These are phyloP conservation scores for Cyclotella atomus DNA, from an alignment of 108 stramenopile genomes.

Conservation along the genomic window DNA sequence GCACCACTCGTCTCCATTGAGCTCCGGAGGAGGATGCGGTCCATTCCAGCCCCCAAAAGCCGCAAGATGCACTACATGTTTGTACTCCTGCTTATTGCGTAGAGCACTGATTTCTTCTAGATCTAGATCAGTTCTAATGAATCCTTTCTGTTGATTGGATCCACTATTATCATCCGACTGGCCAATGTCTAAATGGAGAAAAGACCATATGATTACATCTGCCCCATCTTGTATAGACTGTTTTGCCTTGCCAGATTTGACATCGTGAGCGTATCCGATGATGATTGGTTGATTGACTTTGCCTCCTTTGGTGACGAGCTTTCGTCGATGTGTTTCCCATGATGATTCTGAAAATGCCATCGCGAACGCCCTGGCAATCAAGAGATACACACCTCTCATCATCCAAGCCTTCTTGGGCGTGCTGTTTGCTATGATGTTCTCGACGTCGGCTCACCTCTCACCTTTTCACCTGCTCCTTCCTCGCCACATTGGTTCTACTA, in stretches of 20 bases:
- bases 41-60: conserved; percentile 89
- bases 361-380: too few species aligned
- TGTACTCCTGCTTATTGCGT: conserved; percentile 43
- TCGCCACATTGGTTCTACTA: too few species aligned
- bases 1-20: conserved; percentile 55
- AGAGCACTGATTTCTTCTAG: conserved; percentile 38
- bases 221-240: conserved; percentile 64
- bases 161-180: not conserved
- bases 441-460: too few species aligned
- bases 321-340: conserved; percentile 5
- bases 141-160: not conserved
- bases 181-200: conserved; percentile 46
- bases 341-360: not conserved
- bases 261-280: conserved; percentile 49
- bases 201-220: conserved; percentile 79
- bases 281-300: not conserved
- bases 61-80: conserved; percentile 60
- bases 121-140: conserved; percentile 46
- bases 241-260: conserved; percentile 42
- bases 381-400: too few species aligned
- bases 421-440: too few species aligned
- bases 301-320: too few species aligned
- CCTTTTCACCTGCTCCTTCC: too few species aligned
- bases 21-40: conserved; percentile 52
- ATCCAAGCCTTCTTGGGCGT: too few species aligned